Base-by-base conservation (phyloP, 2,329 filamentous ascomycete genomes). In the Onygenales sp. region DNA sequence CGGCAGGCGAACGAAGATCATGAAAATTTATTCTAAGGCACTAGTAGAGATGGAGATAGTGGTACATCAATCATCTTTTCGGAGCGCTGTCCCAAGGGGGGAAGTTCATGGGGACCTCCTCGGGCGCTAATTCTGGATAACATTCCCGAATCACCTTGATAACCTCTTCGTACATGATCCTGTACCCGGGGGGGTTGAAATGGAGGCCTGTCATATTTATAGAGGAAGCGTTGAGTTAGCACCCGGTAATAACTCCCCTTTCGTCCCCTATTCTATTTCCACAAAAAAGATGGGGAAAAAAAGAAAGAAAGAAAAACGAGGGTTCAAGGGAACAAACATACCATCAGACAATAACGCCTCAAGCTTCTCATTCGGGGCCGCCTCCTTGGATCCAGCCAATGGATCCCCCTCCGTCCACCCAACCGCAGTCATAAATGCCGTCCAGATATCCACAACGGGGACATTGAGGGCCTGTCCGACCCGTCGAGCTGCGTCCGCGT, bases 401-500 rank as follows among this genome's bases (percentile, higher is more conserved):
- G 73, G 69, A 41, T 76, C 70, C 6, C 74, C 76, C 59, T 71
- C 69, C 13, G 73, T 66, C 71, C 79, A 84, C 1, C 77, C 77
- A 2, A 76, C 74, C 45, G 80, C 76, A 53, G 81, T 75, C 83
- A 95, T 88, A 61, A 96, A 78, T 0, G 82, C 82, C 56, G 81
- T 79, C 82, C 88, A 94, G 1, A 97, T 77, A 69, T 97, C 89
- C 21, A 95, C 73, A 1, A 92, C 78, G 0, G 82, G 76, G 2
- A 92, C 62, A 6, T 71, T 67, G 43, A 77, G 70, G 53, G 75
- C 76, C 47, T 69, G 75, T 2, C 79, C 86, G 0, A 87, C 74
- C 50, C 85, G 76, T 55, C 83, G 78, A 10, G 82, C 80, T 7
- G 86, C 88, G 57, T 80, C 73, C 1, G 82, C 83, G 64, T 78